Conservation (phyloP, 495 filamentous ascomycete genomes). For the Hypomontagnella submonticulosa region DNA sequence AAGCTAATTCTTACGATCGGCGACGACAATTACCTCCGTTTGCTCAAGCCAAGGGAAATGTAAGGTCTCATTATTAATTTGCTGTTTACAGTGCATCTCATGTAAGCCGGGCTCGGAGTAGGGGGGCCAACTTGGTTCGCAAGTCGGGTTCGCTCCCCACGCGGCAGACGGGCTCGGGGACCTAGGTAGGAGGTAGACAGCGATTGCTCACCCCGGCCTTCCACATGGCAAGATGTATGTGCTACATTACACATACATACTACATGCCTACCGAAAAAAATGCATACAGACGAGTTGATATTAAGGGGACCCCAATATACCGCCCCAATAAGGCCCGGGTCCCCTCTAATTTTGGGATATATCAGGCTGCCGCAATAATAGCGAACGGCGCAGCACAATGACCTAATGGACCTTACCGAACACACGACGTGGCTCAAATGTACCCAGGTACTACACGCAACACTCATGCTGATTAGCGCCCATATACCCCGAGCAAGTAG, state of each 20-base stretch:
- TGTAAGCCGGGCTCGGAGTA: constrained; percentile 18
- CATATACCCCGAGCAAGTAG: constrained; percentile 3
- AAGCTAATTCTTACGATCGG: background rate
- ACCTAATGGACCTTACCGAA: constrained; percentile 10
- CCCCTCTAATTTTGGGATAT: constrained; percentile 32
- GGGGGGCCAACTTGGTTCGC: constrained; percentile 12
- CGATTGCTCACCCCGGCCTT: constrained; percentile 12
- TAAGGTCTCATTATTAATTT: background rate
- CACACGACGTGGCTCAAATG: no score
- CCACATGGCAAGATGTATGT: constrained; percentile 42
- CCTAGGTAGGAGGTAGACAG: background rate
- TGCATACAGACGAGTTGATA: background rate
- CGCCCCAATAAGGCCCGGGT: constrained; percentile 34
- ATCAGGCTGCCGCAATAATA: constrained; percentile 19
- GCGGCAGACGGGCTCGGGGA: constrained; percentile 24
- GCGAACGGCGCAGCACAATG: constrained; percentile 11
- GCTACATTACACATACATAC: constrained; percentile 24
- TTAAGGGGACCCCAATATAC: constrained; percentile 30
- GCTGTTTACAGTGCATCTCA: background rate
- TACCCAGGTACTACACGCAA: no score
- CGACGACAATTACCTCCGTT: background rate
- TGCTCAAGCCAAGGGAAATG: background rate
- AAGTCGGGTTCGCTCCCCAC: constrained; percentile 21
- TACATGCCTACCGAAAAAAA: constrained; percentile 3
- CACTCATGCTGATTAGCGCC: constrained; percentile 10